These are phyloP conservation scores for Xanthoceras sorbifolium DNA, from an alignment of 345 rosid species.

Conservation along the genomic window DNA sequence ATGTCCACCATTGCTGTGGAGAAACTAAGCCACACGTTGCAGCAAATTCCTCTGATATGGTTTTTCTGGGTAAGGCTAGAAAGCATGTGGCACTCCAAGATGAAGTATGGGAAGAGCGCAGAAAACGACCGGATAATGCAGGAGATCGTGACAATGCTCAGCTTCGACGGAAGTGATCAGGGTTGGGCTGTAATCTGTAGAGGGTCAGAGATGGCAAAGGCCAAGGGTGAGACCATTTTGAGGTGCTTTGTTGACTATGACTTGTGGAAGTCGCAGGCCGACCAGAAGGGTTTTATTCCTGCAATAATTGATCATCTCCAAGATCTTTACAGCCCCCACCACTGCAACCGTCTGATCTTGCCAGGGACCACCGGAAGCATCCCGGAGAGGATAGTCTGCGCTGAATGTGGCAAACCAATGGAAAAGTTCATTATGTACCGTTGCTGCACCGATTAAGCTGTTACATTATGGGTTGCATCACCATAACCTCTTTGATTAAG, in stretches of 20 bases:
- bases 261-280: slow-evolving; percentile 19
- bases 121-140: slow-evolving; percentile 53
- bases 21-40: slow-evolving; percentile 36
- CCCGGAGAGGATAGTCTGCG: slow-evolving; percentile 56
- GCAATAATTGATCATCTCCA: slow-evolving; percentile 41
- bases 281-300: slow-evolving; percentile 34
- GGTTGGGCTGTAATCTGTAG: slow-evolving; percentile 58
- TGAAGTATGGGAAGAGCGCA: slow-evolving; percentile 33
- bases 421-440: slow-evolving; percentile 65
- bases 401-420: slow-evolving; percentile 55
- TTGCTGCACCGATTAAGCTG: slow-evolving; percentile 53
- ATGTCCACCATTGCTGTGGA: slow-evolving; percentile 15
- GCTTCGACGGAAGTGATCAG: slow-evolving; percentile 56
- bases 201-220: slow-evolving; percentile 44
- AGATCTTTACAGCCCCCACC: slow-evolving; percentile 34
- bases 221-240: slow-evolving; percentile 32
- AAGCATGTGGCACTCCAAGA: slow-evolving; percentile 75
- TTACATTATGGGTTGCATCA: background rate
- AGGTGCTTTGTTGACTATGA: slow-evolving; percentile 29
- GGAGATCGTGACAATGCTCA: slow-evolving; percentile 54
- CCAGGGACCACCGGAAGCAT: slow-evolving; percentile 43
- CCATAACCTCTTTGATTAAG: background rate
- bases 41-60: slow-evolving; percentile 29
- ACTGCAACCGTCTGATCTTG: slow-evolving; percentile 58
- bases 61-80: slow-evolving; percentile 64